Evolutionary conservation across 768 basidiomycete species (phyloP), one percentile per base, ranked within the genome.

Genomic region (Boletellus sp.): DNA sequence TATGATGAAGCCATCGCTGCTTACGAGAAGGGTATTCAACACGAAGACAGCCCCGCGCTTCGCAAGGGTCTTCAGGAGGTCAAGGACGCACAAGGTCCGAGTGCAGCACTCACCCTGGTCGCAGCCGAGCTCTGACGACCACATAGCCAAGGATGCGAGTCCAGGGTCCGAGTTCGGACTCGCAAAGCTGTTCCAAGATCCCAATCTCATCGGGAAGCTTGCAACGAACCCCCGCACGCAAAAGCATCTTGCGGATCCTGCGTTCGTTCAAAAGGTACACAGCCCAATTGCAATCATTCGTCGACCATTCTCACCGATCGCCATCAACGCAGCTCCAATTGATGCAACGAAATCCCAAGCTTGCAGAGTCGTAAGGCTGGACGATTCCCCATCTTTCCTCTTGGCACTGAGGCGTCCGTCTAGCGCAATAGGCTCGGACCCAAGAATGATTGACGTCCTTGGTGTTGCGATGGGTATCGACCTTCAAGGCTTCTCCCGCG

Each of bases 391-490:
- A 12, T 24, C n/a, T 44, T 28, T 17, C 10, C 8, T 31, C 7
- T 26, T 15, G n/a, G 34, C 22, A 16, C 53, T 64, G 33, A 62
- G 11, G 28, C 34, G 15, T 26, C 11, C 44, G 6, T 57, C 17
- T 56, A 82, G 79, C 39, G 77, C 81, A 60, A 66, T 89, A 58
- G 72, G 81, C 53, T 50, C 47, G 34, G 94, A 97, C 69, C 83
- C 94, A 32, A 81, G 94, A 51, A 93, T 96, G 91, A 90, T 93
- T 67, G 87, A 90, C 63, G 93, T 93, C 15, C 75, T 97, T 38
- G 94, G 94, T 52, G 94, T 84, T 11, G 78, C 91, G 49, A 91
- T 97, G 87, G 92, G 92, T 31, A 78, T 97, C 58, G 92, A 97
- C 70, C 80, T 97, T 70, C 84, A 90, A 69, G 91, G 87, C 49